A percentile compares a stretch with the other conserved stretches of the same genome.
phyloP scores from a whole-genome alignment of 805 yeast genomes.

The Kuraishia floccosa region DNA sequence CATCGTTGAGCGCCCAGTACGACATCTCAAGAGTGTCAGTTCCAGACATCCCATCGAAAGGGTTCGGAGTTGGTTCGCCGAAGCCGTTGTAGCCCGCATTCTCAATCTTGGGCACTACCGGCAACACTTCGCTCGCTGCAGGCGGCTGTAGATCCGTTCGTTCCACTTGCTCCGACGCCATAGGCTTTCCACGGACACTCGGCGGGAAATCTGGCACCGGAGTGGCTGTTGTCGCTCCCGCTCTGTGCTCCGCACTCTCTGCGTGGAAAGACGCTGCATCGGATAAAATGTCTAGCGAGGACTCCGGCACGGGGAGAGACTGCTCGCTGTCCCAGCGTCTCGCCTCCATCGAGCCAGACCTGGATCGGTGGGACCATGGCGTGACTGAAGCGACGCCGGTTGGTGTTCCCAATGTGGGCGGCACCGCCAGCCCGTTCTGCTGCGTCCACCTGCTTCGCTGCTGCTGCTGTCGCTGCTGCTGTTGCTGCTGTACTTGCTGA shows the following conservation, averaged over 20 bases:
- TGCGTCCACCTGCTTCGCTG: constrained; percentile 1
- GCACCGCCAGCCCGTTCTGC: too few species aligned
- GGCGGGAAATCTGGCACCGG: too few species aligned
- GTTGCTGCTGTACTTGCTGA: neutral
- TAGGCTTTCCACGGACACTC: too few species aligned
- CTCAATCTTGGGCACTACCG: neutral
- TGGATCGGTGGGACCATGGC: too few species aligned
- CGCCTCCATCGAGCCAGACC: too few species aligned
- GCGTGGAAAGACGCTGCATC: constrained; percentile 26
- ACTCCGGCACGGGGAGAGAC: constrained; percentile 8
- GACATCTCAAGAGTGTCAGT: constrained; percentile 28
- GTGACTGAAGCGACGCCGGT: too few species aligned
- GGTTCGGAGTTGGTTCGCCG: too few species aligned
- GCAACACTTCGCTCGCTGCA: neutral
- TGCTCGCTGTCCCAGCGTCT: too few species aligned
- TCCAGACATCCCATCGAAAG: too few species aligned
- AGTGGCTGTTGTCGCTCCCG: neutral
- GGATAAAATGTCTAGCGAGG: constrained; percentile 26
- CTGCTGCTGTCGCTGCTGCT: neutral
- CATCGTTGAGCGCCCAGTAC: constrained; percentile 42
- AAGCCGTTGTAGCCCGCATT: neutral
- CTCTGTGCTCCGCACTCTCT: constrained; percentile 3
- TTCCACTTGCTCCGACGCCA: too few species aligned
- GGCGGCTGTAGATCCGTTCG: too few species aligned
- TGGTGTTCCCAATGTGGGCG: too few species aligned